Evolutionary conservation across 441 rosid species (phyloP).

Genomic region (Populus hybrid): DNA sequence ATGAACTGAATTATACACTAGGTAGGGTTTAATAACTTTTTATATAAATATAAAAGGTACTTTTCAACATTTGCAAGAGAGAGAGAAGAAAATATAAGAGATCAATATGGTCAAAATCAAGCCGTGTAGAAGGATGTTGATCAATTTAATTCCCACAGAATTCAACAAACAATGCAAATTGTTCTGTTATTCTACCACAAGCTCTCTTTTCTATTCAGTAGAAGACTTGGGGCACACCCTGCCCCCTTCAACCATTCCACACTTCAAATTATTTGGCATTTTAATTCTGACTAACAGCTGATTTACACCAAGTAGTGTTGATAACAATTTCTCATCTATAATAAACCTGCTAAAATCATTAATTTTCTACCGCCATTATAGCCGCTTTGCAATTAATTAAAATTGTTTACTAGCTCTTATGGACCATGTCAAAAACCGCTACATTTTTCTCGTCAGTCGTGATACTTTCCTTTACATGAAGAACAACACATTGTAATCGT

Average conservation of each 20-base stretch:
- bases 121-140: neutral
- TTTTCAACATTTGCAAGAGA: too few relatives aligned
- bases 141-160: neutral
- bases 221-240: neutral
- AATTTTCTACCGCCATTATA: neutral
- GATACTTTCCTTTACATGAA: slow-evolving; percentile 18
- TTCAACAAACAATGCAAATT: neutral
- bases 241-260: neutral
- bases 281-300: neutral
- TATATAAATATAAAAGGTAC: too few relatives aligned
- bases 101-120: neutral
- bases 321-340: neutral
- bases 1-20: too few relatives aligned
- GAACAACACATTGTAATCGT: slow-evolving; percentile 11
- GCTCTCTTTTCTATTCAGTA: too few relatives aligned
- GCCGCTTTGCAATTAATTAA: neutral
- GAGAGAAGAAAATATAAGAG: too few relatives aligned
- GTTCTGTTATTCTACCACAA: neutral
- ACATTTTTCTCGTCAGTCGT: neutral
- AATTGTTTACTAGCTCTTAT: neutral
- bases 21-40: too few relatives aligned
- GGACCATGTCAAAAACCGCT: slow-evolving; percentile 1
- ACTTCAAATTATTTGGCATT: neutral
- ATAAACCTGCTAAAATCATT: neutral
- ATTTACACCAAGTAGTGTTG: neutral